A percentile compares a stretch with the other conserved stretches of the same genome.
phyloP scores from a whole-genome alignment of 208 protist genomes.

The Acanthamoeba culbertsoni region DNA sequence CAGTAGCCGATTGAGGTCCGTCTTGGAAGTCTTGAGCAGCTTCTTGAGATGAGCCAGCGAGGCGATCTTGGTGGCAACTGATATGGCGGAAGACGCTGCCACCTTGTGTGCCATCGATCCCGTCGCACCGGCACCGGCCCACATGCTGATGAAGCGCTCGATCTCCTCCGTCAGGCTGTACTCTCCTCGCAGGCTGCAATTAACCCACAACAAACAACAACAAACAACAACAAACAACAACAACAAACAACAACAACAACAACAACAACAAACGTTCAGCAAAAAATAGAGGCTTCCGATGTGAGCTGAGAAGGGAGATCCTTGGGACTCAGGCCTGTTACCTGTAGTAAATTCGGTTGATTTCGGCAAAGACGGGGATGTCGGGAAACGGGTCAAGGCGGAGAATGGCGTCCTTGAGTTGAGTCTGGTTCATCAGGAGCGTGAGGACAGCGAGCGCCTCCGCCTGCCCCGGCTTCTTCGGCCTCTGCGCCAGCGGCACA shows the following conservation, averaged over 20 bases:
- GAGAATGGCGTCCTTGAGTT: constrained; percentile 43
- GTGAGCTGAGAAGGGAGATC: too few relatives aligned
- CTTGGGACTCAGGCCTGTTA: too few relatives aligned
- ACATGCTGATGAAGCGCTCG: constrained; percentile 10
- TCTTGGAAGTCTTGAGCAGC: constrained; percentile 45
- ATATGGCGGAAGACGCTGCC: not conserved
- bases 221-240: not conserved
- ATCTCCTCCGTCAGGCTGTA: constrained; percentile 20
- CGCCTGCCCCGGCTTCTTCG: not conserved
- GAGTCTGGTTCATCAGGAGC: not conserved
- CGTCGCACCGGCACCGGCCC: constrained; percentile 18
- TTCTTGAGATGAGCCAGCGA: constrained; percentile 44
- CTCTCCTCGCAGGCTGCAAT: not conserved
- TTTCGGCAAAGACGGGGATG: not conserved
- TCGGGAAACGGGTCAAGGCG: constrained; percentile 48
- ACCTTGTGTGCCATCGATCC: constrained; percentile 17
- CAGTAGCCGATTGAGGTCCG: constrained; percentile 10
- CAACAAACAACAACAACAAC: not conserved
- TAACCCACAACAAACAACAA: not conserved
- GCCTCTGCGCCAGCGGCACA: not conserved
- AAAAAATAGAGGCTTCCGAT: not conserved
- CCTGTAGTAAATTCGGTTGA: constrained; percentile 52
- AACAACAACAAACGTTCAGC: not conserved
- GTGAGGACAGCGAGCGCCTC: not conserved
- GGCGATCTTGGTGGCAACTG: constrained; percentile 20